phyloP scores from a whole-genome alignment of 108 stramenopile genomes.

The Cyclotella distinguenda region DNA sequence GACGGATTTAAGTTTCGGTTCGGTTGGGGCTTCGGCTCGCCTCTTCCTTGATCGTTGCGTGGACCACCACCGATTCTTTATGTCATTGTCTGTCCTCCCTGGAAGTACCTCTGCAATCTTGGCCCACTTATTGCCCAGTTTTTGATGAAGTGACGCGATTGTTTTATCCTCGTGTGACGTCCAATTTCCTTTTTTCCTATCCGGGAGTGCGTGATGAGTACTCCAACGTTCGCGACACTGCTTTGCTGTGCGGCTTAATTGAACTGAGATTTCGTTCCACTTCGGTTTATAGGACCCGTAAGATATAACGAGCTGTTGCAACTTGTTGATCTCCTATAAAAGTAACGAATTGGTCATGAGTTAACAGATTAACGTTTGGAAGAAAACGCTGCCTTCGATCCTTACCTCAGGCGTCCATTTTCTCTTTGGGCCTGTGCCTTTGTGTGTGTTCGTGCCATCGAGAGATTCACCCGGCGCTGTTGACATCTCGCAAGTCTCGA shows the following conservation, averaged over 20 bases:
- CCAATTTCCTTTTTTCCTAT: slow-evolving; percentile 7
- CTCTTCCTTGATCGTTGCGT: neutral
- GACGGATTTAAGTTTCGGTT: neutral
- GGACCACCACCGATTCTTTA: slow-evolving; percentile 8
- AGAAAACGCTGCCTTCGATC: neutral
- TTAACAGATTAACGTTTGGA: neutral
- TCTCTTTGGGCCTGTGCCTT: too few species aligned
- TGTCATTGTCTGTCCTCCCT: slow-evolving; percentile 5
- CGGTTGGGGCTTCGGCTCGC: neutral
- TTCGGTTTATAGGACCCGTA: neutral
- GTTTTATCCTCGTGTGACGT: neutral
- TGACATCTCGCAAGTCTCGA: neutral
- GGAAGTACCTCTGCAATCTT: neutral
- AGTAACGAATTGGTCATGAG: neutral
- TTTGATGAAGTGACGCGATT: neutral
- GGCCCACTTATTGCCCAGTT: slow-evolving; percentile 3
- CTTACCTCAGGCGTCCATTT: slow-evolving; percentile 1
- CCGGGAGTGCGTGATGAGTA: neutral
- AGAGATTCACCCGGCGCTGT: neutral
- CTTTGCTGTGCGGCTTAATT: slow-evolving; percentile 11
- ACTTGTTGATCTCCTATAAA: neutral
- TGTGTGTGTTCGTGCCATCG: too few species aligned
- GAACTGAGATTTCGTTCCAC: neutral
- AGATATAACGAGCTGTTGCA: neutral
- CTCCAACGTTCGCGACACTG: slow-evolving; percentile 16